phyloP scores from a whole-genome alignment of 495 filamentous ascomycete species.

The Lasiosphaeria ovina region DNA sequence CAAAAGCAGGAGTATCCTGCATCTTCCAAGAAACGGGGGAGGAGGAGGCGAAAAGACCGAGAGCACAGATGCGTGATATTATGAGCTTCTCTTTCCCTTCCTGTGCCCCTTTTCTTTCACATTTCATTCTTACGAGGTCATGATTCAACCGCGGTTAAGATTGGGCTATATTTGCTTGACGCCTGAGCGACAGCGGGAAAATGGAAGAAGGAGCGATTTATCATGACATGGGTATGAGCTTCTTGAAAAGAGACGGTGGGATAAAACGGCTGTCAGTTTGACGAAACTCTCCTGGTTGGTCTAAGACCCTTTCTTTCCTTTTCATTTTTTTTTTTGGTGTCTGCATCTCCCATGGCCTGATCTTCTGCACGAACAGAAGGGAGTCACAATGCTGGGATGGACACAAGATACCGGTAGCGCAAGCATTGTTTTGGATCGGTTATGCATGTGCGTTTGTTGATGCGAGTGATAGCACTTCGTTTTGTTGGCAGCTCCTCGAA shows the following conservation, averaged over 20 bases:
- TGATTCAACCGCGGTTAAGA: no score
- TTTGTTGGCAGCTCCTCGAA: no score
- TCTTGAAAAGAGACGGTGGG: not conserved
- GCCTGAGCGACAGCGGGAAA: no score
- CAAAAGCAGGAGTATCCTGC: slow-evolving; percentile 26
- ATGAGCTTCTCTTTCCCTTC: slow-evolving; percentile 10
- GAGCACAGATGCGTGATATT: slow-evolving; percentile 27
- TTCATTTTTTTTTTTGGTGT: not conserved
- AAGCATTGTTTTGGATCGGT: not conserved
- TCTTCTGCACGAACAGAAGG: not conserved
- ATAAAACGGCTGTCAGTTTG: not conserved
- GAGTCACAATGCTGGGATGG: not conserved
- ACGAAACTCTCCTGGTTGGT: no score
- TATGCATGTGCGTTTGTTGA: not conserved
- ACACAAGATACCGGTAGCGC: slow-evolving; percentile 2
- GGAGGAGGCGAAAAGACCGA: slow-evolving; percentile 26
- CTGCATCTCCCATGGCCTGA: not conserved
- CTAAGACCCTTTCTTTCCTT: not conserved
- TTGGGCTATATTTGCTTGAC: no score
- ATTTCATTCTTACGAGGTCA: not conserved
- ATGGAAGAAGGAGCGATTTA: no score
- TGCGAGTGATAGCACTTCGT: not conserved
- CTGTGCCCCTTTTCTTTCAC: not conserved
- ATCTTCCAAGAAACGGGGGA: slow-evolving; percentile 18
- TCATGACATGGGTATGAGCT: no score